Conservation (phyloP, 139 green algal genomes). For the Klebsormidium nitens region DNA sequence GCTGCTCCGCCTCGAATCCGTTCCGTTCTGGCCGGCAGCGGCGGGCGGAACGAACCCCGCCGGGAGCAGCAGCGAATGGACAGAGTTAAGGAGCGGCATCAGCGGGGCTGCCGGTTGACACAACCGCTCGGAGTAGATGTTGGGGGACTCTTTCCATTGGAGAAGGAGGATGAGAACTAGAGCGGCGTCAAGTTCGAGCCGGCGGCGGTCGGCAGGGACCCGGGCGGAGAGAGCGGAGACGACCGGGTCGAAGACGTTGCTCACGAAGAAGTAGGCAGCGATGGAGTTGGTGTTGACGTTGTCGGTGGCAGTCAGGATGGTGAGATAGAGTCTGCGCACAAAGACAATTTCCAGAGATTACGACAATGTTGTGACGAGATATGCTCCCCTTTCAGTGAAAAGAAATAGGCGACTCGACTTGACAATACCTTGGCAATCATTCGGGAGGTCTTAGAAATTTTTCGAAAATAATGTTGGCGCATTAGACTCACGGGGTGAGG, state of each 20-base stretch:
- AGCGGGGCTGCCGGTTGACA: slow-evolving; percentile 4
- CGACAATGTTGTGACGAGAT: no score
- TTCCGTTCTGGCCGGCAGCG: no score
- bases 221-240: slow-evolving; percentile 17
- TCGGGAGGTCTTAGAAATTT: no score
- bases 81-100: slow-evolving; percentile 18
- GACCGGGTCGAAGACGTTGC: slow-evolving; percentile 22
- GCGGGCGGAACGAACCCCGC: no score
- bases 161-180: slow-evolving; percentile 33
- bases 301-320: slow-evolving; percentile 27
- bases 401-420: no score
- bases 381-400: no score
- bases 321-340: slow-evolving; percentile 23
- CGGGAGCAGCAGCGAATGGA: slow-evolving; percentile 6
- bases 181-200: slow-evolving; percentile 25
- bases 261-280: slow-evolving; percentile 23
- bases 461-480: no score
- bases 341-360: no score
- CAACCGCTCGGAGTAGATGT: slow-evolving; percentile 19
- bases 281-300: slow-evolving; percentile 30
- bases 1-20: no score
- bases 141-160: slow-evolving; percentile 25
- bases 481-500: no score
- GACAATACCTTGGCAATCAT: no score
- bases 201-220: slow-evolving; percentile 14